Conservation (phyloP, 352 stramenopile genomes). For the Phytopythium vexans region DNA sequence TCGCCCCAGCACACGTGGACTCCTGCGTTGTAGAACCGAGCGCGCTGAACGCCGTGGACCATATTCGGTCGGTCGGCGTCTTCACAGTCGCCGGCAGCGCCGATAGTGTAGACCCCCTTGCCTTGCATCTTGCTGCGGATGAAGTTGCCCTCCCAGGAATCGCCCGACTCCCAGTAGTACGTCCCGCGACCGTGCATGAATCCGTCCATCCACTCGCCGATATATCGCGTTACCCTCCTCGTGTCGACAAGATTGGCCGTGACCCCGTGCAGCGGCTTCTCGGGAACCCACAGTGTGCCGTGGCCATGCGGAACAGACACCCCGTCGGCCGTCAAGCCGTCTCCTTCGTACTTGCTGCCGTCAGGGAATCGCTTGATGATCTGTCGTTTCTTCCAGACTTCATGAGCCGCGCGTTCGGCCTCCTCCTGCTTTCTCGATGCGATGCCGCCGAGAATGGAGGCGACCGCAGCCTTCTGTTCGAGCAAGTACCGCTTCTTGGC, state of each 20-base stretch:
- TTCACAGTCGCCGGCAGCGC: slow-evolving; percentile 8
- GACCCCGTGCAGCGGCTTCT: slow-evolving; percentile 16
- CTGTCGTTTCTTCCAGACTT: slow-evolving; percentile 40
- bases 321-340: slow-evolving; percentile 33
- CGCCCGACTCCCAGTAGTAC: slow-evolving; percentile 55
- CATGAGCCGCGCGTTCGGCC: slow-evolving; percentile 22
- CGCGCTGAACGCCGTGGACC: slow-evolving; percentile 11
- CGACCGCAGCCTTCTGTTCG: slow-evolving; percentile 34
- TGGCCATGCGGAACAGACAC: slow-evolving; percentile 53
- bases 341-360: slow-evolving; percentile 67
- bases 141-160: slow-evolving; percentile 57
- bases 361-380: slow-evolving; percentile 64
- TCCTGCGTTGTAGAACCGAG: slow-evolving; percentile 59
- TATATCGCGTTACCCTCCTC: slow-evolving; percentile 44
- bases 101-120: slow-evolving; percentile 45
- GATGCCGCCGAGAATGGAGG: slow-evolving; percentile 29
- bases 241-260: too few species aligned
- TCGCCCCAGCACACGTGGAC: slow-evolving; percentile 69
- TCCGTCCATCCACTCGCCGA: slow-evolving; percentile 50
- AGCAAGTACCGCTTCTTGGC: slow-evolving; percentile 48
- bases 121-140: slow-evolving; percentile 61
- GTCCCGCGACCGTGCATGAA: slow-evolving; percentile 57
- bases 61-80: slow-evolving; percentile 13
- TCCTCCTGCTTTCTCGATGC: slow-evolving; percentile 22
- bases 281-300: slow-evolving; percentile 55